Evolutionary conservation across 352 stramenopile species (phyloP).

Genomic region (Pythium volutum): DNA sequence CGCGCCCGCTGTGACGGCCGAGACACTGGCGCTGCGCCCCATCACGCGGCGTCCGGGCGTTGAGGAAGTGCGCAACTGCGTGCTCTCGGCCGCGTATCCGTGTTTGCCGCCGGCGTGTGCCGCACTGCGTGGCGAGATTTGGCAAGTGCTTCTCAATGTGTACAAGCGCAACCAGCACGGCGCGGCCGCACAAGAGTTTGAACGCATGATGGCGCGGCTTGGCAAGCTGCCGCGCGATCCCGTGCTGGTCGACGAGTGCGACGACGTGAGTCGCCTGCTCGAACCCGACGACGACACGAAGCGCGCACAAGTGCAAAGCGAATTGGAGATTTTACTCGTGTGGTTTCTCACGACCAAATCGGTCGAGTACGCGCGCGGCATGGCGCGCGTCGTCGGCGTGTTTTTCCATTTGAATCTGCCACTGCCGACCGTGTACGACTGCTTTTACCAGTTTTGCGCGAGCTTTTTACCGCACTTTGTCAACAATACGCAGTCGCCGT

Average conservation of each 20-base stretch:
- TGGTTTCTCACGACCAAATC: conserved; percentile 84
- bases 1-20: conserved; percentile 2
- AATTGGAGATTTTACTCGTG: conserved; percentile 71
- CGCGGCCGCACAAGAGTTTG: conserved; percentile 65
- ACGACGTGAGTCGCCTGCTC: conserved; percentile 40
- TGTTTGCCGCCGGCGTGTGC: conserved; percentile 51
- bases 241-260: conserved; percentile 56
- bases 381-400: conserved; percentile 69
- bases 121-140: conserved; percentile 63
- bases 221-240: conserved; percentile 63
- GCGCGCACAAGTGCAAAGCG: conserved; percentile 42
- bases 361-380: conserved; percentile 64
- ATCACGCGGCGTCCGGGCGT: conserved; percentile 75
- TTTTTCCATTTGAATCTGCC: conserved; percentile 75
- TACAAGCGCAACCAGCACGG: conserved; percentile 78
- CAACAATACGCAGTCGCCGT: conserved; percentile 25
- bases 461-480: conserved; percentile 73
- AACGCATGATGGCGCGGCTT: conserved; percentile 61
- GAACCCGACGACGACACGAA: conserved; percentile 20
- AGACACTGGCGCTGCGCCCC: conserved; percentile 28
- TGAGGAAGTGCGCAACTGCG: conserved; percentile 64
- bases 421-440: conserved; percentile 79
- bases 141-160: conserved; percentile 79
- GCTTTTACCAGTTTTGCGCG: conserved; percentile 83
- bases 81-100: conserved; percentile 45